A percentile compares a stretch with the other conserved stretches of the same genome.
Evolutionary conservation across 306 rosid species (phyloP).

Genomic region (Coriaria nepalensis): DNA sequence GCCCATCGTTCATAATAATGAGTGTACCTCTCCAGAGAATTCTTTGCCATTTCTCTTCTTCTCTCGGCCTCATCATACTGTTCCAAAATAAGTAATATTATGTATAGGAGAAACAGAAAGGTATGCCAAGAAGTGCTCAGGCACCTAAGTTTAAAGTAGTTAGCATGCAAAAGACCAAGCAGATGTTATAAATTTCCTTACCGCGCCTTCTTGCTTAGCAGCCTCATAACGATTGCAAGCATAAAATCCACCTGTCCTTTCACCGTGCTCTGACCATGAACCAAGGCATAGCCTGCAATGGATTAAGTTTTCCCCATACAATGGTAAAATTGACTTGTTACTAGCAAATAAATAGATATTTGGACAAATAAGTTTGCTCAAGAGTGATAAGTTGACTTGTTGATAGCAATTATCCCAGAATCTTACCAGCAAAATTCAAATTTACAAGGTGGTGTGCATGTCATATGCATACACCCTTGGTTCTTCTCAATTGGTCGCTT

Average conservation of each 20-base stretch:
- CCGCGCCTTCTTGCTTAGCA: constrained; percentile 20
- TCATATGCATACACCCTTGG: constrained; percentile 91
- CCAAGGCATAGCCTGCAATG: constrained; percentile 75
- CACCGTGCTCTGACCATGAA: constrained; percentile 48
- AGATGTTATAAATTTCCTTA: constrained; percentile 3
- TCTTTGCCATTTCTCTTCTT: constrained; percentile 14
- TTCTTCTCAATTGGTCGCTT: constrained; percentile 78
- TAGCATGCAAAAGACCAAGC: background rate
- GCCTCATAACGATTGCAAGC: constrained; percentile 48
- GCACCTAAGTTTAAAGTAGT: background rate
- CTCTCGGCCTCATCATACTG: constrained; percentile 15
- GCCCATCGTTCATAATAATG: constrained; percentile 33
- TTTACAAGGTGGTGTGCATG: constrained; percentile 72
- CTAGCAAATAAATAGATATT: background rate
- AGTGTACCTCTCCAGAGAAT: constrained; percentile 17
- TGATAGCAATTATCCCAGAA: background rate
- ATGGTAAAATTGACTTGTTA: background rate
- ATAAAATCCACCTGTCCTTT: constrained; percentile 27
- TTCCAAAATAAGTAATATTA: constrained; percentile 2
- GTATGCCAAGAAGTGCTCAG: background rate
- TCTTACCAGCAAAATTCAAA: constrained; percentile 74
- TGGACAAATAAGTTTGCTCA: background rate
- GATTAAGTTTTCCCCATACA: background rate
- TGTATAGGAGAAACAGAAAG: background rate
- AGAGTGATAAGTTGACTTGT: background rate